These are phyloP conservation scores for Boletus hoseneyae DNA, from an alignment of 1,284 basidiomycete genomes.

Conservation along the genomic window DNA sequence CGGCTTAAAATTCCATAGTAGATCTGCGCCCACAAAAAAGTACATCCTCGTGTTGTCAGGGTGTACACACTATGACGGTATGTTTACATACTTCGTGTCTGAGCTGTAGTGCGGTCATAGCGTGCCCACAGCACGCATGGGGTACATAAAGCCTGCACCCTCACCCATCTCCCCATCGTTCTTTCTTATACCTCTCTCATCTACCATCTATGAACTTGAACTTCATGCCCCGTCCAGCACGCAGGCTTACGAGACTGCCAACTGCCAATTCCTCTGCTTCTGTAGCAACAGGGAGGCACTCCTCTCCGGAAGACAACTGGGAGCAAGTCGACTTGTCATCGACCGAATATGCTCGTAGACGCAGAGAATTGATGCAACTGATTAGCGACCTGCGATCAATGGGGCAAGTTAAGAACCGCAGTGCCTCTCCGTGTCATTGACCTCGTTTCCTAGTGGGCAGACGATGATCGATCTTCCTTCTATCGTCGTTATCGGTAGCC, in stretches of 20 bases:
- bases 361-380: constrained; percentile 45
- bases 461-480: constrained; percentile 46
- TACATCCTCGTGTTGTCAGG: constrained; percentile 1
- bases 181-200: not conserved
- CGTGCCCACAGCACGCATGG: not conserved
- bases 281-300: not conserved
- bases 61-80: not conserved
- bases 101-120: not conserved
- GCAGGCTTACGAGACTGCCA: not conserved
- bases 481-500: constrained; percentile 56
- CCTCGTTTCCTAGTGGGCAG: constrained; percentile 33
- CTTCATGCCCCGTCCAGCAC: not conserved
- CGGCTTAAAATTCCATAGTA: too few relatives aligned
- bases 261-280: not conserved
- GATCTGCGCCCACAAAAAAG: constrained; percentile 7
- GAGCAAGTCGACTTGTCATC: constrained; percentile 24
- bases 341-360: constrained; percentile 44
- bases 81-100: constrained; percentile 1
- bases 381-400: constrained; percentile 42
- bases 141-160: constrained; percentile 16
- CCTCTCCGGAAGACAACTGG: constrained; percentile 14
- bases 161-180: not conserved
- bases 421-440: not conserved
- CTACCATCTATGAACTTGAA: constrained; percentile 7
- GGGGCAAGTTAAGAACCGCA: constrained; percentile 35